These are phyloP conservation scores for Rhizopogon sp. DNA, from an alignment of 768 basidiomycete species.

Conservation along the genomic window DNA sequence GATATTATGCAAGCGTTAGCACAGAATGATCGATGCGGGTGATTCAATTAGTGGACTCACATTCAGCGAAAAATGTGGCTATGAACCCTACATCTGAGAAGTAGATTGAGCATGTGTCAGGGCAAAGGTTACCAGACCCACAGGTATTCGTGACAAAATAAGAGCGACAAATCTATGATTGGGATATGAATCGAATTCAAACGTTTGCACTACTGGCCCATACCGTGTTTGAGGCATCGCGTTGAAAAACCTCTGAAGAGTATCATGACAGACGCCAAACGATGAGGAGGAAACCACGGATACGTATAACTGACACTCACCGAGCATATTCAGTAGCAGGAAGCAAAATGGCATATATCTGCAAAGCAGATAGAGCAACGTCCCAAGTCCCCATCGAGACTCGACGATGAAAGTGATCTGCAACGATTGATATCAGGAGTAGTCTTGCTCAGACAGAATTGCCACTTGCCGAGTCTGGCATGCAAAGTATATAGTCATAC, in stretches of 20 bases:
- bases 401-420: neutral
- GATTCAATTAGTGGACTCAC: neutral
- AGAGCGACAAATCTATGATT: neutral
- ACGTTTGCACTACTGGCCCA: neutral
- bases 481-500: neutral
- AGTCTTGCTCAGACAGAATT: neutral
- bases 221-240: neutral
- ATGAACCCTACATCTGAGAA: neutral
- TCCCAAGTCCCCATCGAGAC: neutral
- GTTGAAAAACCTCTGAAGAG: neutral
- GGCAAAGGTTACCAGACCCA: neutral
- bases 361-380: neutral
- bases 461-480: neutral
- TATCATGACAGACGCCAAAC: neutral
- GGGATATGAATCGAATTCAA: neutral
- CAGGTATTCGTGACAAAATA: neutral
- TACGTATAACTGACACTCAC: neutral
- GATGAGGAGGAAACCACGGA: neutral
- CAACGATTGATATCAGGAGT: neutral
- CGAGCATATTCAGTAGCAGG: neutral
- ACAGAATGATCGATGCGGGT: too few relatives aligned
- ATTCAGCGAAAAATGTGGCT: neutral
- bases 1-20: neutral
- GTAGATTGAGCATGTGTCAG: neutral
- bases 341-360: neutral